Conservation (phyloP, 805 yeast genomes). For the Wickerhamiella cacticola region DNA sequence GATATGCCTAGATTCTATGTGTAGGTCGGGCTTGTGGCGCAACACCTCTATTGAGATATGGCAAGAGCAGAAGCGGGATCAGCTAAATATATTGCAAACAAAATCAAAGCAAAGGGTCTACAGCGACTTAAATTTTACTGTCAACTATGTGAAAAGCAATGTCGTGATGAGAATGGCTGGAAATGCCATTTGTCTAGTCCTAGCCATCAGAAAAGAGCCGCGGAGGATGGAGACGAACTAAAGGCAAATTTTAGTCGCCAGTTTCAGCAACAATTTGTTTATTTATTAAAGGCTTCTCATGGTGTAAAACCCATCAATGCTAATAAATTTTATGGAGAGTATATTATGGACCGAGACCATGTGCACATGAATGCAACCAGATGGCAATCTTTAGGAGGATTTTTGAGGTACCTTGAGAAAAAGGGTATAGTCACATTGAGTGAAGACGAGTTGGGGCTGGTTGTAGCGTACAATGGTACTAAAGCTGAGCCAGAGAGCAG, state of each 20-base stretch:
- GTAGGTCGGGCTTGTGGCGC: neutral
- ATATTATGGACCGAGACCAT: conserved; percentile 70
- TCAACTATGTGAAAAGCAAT: conserved; percentile 81
- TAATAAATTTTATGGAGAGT: conserved; percentile 82
- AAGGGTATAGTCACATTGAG: conserved; percentile 45
- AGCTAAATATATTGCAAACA: conserved; percentile 61
- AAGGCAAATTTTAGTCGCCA: conserved; percentile 40
- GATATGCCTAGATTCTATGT: too few species aligned
- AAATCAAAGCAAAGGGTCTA: conserved; percentile 70
- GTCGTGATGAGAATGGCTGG: conserved; percentile 93
- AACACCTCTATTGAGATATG: conserved; percentile 25
- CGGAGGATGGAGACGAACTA: conserved; percentile 35
- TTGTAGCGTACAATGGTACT: conserved; percentile 41
- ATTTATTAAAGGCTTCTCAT: conserved; percentile 51
- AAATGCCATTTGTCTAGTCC: conserved; percentile 80
- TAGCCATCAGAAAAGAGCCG: conserved; percentile 48
- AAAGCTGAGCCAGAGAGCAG: neutral
- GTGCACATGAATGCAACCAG: conserved; percentile 83
- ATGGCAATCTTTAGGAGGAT: conserved; percentile 60
- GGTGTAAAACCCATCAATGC: conserved; percentile 73
- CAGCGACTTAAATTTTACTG: conserved; percentile 83
- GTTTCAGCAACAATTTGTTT: conserved; percentile 54
- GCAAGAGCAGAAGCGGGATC: conserved; percentile 50
- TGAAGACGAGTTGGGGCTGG: conserved; percentile 32
- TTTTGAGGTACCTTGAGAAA: conserved; percentile 48